phyloP scores from a whole-genome alignment of 2,329 filamentous ascomycete genomes.

The Cladosporium sp. region DNA sequence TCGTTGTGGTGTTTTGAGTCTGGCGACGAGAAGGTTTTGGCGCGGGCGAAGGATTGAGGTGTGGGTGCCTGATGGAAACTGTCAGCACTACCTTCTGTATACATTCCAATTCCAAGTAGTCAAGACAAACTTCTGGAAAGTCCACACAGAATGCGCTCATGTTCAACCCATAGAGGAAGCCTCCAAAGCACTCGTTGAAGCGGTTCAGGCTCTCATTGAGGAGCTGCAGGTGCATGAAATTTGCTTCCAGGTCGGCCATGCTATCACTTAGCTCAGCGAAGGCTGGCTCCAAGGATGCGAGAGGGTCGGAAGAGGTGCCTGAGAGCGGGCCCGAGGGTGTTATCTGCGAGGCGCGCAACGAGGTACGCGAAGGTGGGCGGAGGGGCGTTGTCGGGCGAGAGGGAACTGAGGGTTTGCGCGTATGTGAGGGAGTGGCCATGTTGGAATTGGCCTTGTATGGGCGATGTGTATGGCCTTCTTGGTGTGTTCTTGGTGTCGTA shows the following conservation, averaged over 20 bases:
- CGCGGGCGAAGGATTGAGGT: slow-evolving; percentile 71
- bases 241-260: slow-evolving; percentile 92
- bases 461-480: too few relatives aligned
- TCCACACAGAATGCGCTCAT: slow-evolving; percentile 99
- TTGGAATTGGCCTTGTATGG: not conserved
- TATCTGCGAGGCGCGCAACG: slow-evolving; percentile 68
- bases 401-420: slow-evolving; percentile 21
- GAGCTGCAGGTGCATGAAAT: slow-evolving; percentile 94
- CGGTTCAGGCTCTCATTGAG: slow-evolving; percentile 93
- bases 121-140: slow-evolving; percentile 72
- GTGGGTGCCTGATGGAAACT: slow-evolving; percentile 64
- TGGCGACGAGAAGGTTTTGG: slow-evolving; percentile 4
- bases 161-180: slow-evolving; percentile 91
- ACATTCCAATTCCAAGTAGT: not conserved
- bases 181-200: slow-evolving; percentile 94
- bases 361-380: slow-evolving; percentile 82
- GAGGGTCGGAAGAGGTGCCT: slow-evolving; percentile 50
- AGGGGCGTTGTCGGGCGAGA: slow-evolving; percentile 89
- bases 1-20: not conserved
- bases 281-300: slow-evolving; percentile 79
- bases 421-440: slow-evolving; percentile 20
- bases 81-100: not conserved
- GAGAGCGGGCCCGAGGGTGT: slow-evolving; percentile 38
- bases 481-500: not conserved
- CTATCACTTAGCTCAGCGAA: slow-evolving; percentile 92